These are phyloP conservation scores for sunflower (Helianthus annuus) DNA, from an alignment of 129 eudicot species.

Conservation along the genomic window DNA sequence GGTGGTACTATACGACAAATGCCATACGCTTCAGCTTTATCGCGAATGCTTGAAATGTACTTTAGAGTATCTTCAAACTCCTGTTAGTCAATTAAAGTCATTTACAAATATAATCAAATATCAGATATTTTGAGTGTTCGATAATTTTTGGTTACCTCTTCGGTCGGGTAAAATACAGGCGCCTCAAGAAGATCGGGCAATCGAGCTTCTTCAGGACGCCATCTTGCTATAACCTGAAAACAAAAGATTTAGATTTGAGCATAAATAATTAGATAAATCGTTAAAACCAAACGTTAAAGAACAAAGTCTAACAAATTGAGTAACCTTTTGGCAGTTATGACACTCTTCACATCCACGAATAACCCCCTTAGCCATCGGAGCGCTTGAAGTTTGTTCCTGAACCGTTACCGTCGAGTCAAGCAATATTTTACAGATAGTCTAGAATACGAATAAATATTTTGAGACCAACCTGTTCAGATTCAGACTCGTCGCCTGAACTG, in stretches of 20 bases:
- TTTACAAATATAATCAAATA: neutral
- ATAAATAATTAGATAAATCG: neutral
- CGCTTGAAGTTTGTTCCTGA: constrained; percentile 52
- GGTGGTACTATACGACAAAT: constrained; percentile 98
- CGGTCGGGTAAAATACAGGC: constrained; percentile 90
- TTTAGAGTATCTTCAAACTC: constrained; percentile 85
- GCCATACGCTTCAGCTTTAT: constrained; percentile 79
- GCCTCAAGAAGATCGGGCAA: constrained; percentile 83
- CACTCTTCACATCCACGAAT: constrained; percentile 88
- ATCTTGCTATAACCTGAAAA: constrained; percentile 79
- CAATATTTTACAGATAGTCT: neutral
- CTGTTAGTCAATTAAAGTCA: constrained; percentile 35
- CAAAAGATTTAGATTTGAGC: constrained; percentile 16
- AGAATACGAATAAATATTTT: neutral
- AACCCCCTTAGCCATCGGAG: constrained; percentile 75
- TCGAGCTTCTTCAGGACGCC: constrained; percentile 83
- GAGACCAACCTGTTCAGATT: constrained; percentile 60
- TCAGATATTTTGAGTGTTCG: constrained; percentile 5
- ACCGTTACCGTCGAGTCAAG: constrained; percentile 14
- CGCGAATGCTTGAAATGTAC: constrained; percentile 75
- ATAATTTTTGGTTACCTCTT: constrained; percentile 59
- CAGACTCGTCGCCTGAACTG: constrained; percentile 78
- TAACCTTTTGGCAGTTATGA: constrained; percentile 87
- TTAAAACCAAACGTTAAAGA: neutral
- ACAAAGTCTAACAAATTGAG: constrained; percentile 8